Evolutionary conservation across 768 basidiomycete species (phyloP), one percentile per base, ranked within the genome.

Genomic region (Suillus paluster): DNA sequence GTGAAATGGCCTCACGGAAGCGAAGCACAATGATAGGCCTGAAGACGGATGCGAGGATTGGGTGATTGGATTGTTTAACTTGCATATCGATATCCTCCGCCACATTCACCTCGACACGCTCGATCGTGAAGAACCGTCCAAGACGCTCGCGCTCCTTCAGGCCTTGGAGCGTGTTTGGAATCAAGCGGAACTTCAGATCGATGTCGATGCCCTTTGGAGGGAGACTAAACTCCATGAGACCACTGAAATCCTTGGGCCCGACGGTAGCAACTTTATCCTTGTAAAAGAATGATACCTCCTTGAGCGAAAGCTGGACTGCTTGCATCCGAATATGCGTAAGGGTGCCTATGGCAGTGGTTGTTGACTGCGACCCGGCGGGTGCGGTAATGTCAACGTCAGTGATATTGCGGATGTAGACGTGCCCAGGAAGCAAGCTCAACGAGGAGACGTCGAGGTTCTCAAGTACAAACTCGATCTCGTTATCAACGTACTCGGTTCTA

Each of bases 241-340:
- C 90, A 1, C 82, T 86, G 71, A 84, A 85, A 56, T 87, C 83
- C 55, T 73, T 75, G 0, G 87, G 87, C 0, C 84, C 81, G 46
- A 89, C 60, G 4, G 79, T 74, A 4, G 84, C 77, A 2, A 72
- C 75, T 67, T 88, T 86, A 73, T 92, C 89, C 41, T 81, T 82
- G 73, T 89, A 91, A 73, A 83, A 91, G 78, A 92, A 92, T 1
- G 90, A 90, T 0, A 92, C 83, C 36, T 91, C 85, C 62, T 80
- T 75, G 49, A 91, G 81, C 10, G 76, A 68, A 34, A 92, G 80
- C 65, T 89, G 88, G 0, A 92, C 72, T 1, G 87, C 90, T 62
- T 88, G 86, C 25, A 86, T 74, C 54, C 83, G 84, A 44, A 91
- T 79, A 49, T 88, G 88, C 0, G 88, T 91, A 61, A 89, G 79